These are phyloP conservation scores for Pleurotus tuoliensis DNA, from an alignment of 768 basidiomycete genomes.

Conservation along the genomic window DNA sequence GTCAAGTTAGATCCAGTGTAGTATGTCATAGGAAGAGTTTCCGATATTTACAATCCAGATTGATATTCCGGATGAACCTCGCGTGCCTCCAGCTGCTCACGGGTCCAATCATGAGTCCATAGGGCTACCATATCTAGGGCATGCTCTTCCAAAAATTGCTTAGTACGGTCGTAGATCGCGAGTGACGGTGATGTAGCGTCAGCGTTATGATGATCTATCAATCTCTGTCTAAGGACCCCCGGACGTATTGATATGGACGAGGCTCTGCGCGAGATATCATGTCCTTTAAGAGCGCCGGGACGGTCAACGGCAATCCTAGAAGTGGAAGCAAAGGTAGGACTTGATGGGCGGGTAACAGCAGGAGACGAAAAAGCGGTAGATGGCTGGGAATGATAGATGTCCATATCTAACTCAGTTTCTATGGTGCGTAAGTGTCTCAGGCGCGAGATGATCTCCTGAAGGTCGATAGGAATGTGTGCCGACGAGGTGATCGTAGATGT, in stretches of 20 bases:
- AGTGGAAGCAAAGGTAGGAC: background rate
- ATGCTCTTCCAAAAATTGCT: slow-evolving; percentile 50
- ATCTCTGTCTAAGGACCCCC: slow-evolving; percentile 45
- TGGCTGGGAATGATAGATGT: background rate
- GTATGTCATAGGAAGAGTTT: background rate
- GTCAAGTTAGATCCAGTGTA: background rate
- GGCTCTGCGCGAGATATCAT: slow-evolving; percentile 35
- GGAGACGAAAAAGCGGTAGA: background rate
- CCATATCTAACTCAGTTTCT: background rate
- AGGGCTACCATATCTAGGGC: slow-evolving; percentile 49
- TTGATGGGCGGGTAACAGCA: slow-evolving; percentile 1
- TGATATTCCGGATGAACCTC: slow-evolving; percentile 52
- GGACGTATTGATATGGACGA: slow-evolving; percentile 47
- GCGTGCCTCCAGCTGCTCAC: slow-evolving; percentile 34
- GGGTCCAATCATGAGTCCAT: slow-evolving; percentile 47
- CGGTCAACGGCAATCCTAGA: background rate
- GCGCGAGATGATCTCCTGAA: background rate
- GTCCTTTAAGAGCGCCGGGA: slow-evolving; percentile 10
- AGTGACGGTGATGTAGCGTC: slow-evolving; percentile 12
- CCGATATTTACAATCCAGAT: slow-evolving; percentile 53
- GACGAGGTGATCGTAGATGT: background rate
- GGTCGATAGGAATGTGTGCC: background rate
- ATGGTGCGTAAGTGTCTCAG: background rate
- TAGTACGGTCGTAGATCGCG: slow-evolving; percentile 35
- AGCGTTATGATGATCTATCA: slow-evolving; percentile 25